Conservation (phyloP, 345 rosid species). For the Brassica nigra region DNA sequence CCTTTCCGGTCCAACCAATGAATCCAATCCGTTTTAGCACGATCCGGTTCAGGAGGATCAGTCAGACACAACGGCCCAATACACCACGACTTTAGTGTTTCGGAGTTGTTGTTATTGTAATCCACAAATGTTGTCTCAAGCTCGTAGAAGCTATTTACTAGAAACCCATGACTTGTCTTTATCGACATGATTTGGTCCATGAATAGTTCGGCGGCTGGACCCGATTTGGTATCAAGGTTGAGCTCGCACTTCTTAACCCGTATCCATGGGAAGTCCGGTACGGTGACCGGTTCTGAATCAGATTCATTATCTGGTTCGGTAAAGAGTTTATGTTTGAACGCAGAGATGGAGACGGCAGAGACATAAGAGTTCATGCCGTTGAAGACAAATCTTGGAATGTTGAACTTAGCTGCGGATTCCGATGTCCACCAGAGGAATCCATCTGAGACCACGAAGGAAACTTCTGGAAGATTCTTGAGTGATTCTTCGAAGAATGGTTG, state of each 20-base stretch:
- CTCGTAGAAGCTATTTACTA: slow-evolving; percentile 65
- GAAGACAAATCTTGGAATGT: slow-evolving; percentile 57
- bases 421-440: slow-evolving; percentile 81
- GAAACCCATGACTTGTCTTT: slow-evolving; percentile 44
- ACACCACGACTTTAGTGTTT: slow-evolving; percentile 37
- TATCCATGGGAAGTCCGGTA: slow-evolving; percentile 72
- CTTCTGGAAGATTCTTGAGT: slow-evolving; percentile 46
- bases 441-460: slow-evolving; percentile 64
- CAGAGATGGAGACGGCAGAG: slow-evolving; percentile 8
- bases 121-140: slow-evolving; percentile 57
- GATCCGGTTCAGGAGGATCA: slow-evolving; percentile 16
- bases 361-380: slow-evolving; percentile 52
- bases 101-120: not conserved
- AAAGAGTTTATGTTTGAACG: slow-evolving; percentile 15
- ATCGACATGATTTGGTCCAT: slow-evolving; percentile 14
- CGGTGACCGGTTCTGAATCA: slow-evolving; percentile 49
- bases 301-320: slow-evolving; percentile 24
- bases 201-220: slow-evolving; percentile 11
- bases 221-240: not conserved
- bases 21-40: slow-evolving; percentile 53
- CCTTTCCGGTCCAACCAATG: slow-evolving; percentile 63
- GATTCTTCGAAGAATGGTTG: slow-evolving; percentile 54
- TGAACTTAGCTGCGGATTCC: slow-evolving; percentile 63
- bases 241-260: slow-evolving; percentile 53
- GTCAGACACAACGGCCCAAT: slow-evolving; percentile 66